phyloP scores from a whole-genome alignment of 1,284 basidiomycete genomes.

The Rhodofomes roseus region DNA sequence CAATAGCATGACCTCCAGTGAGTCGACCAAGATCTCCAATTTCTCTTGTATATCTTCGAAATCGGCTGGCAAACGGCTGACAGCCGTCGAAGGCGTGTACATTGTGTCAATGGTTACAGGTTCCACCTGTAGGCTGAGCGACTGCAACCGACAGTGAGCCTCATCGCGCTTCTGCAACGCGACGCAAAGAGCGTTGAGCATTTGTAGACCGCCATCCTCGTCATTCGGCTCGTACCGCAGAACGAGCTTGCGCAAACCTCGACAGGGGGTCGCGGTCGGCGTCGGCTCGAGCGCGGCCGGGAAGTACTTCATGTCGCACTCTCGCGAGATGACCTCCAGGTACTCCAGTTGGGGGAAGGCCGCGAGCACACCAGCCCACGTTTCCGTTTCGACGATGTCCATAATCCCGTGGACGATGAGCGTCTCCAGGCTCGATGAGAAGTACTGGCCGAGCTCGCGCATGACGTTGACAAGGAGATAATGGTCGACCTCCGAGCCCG shows the following conservation, averaged over 20 bases:
- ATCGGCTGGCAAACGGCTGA: not conserved
- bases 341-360: not conserved
- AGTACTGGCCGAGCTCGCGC: not conserved
- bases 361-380: not conserved
- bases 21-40: not conserved
- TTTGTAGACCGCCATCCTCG: not conserved
- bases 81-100: not conserved
- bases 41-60: not conserved
- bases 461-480: not conserved
- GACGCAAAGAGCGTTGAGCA: not conserved
- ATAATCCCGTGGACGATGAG: not conserved
- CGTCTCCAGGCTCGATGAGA: not conserved
- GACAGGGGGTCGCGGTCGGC: not conserved
- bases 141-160: not conserved
- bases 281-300: not conserved
- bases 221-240: not conserved
- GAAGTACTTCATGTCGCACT: not conserved
- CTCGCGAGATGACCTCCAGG: not conserved
- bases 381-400: not conserved
- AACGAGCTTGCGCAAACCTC: not conserved
- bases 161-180: not conserved
- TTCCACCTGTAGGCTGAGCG: not conserved
- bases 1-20: not conserved
- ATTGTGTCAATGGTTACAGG: not conserved
- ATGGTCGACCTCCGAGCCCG: not conserved